A percentile compares a stretch with the other conserved stretches of the same genome.
phyloP scores from a whole-genome alignment of 2,329 filamentous ascomycete species.

The Pezicula carpinea region DNA sequence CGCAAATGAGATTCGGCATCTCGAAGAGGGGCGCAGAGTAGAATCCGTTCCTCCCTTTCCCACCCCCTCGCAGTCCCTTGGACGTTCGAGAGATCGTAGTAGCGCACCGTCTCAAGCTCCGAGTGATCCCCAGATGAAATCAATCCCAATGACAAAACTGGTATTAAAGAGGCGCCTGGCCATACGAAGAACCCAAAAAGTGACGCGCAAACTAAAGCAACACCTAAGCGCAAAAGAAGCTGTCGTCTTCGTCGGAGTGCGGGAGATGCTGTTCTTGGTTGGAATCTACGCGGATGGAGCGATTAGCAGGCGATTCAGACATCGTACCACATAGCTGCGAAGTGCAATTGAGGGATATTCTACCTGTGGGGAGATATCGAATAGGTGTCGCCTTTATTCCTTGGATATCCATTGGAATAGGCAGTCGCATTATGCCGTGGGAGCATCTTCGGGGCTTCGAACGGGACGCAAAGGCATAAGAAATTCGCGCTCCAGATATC shows the following conservation, averaged over 20 bases:
- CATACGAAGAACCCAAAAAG: conserved; percentile 73
- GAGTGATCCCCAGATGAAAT: conserved; percentile 63
- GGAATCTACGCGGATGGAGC: conserved; percentile 57
- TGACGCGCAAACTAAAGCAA: conserved; percentile 52
- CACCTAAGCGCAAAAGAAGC: conserved; percentile 63
- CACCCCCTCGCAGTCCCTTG: conserved; percentile 89
- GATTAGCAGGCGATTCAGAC: background rate
- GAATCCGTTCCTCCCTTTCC: conserved; percentile 92
- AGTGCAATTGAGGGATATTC: conserved; percentile 21
- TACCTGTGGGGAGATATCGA: conserved; percentile 89
- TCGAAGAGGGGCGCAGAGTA: conserved; percentile 89
- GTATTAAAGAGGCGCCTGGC: conserved; percentile 59
- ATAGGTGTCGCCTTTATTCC: conserved; percentile 65
- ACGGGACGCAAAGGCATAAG: conserved; percentile 39
- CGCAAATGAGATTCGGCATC: conserved; percentile 87
- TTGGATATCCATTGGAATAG: conserved; percentile 80
- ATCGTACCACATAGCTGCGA: conserved; percentile 1
- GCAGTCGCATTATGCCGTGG: conserved; percentile 73
- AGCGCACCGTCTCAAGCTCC: conserved; percentile 90
- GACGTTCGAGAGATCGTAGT: conserved; percentile 91
- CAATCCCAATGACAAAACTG: conserved; percentile 63
- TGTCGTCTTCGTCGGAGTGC: conserved; percentile 69
- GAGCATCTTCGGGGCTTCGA: conserved; percentile 58
- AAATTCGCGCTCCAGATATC: conserved; percentile 26
- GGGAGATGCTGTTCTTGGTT: conserved; percentile 71